A percentile compares a stretch with the other conserved stretches of the same genome.
Evolutionary conservation across 805 yeast genomes (phyloP).

Genomic region (Ogataea populi-albae): DNA sequence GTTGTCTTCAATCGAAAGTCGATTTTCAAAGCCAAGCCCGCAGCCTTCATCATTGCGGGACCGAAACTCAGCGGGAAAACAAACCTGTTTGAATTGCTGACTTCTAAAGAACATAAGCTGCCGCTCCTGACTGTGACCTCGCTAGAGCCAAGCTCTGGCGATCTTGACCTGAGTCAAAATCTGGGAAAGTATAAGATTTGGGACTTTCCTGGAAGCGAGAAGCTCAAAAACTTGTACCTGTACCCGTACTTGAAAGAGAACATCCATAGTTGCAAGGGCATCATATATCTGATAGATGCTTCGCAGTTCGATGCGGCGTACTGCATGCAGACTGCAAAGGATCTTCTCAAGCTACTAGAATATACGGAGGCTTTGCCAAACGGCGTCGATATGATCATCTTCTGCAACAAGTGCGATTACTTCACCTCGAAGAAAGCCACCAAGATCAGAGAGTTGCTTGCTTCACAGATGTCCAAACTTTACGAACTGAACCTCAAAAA

Average conservation of each 20-base stretch:
- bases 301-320: conserved; percentile 48
- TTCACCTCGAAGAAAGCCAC: conserved; percentile 75
- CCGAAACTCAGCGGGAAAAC: conserved; percentile 21
- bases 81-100: conserved; percentile 16
- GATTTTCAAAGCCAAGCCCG: conserved; percentile 9
- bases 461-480: conserved; percentile 57
- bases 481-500: conserved; percentile 47
- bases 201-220: conserved; percentile 89
- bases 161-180: conserved; percentile 36
- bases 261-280: conserved; percentile 52
- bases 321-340: conserved; percentile 53
- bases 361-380: conserved; percentile 59
- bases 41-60: conserved; percentile 17
- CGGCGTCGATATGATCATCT: conserved; percentile 73
- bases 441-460: conserved; percentile 59
- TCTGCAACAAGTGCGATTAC: conserved; percentile 81
- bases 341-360: conserved; percentile 56
- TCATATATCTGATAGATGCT: conserved; percentile 77
- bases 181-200: conserved; percentile 45
- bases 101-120: conserved; percentile 9
- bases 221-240: conserved; percentile 56
- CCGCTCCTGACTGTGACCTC: conserved; percentile 20
- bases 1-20: conserved; percentile 15
- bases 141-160: conserved; percentile 39
- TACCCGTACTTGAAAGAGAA: conserved; percentile 47